Evolutionary conservation across 2,329 filamentous ascomycete genomes (phyloP), one percentile per base, ranked within the genome.

Genomic region (Colletotrichum cuscutae): DNA sequence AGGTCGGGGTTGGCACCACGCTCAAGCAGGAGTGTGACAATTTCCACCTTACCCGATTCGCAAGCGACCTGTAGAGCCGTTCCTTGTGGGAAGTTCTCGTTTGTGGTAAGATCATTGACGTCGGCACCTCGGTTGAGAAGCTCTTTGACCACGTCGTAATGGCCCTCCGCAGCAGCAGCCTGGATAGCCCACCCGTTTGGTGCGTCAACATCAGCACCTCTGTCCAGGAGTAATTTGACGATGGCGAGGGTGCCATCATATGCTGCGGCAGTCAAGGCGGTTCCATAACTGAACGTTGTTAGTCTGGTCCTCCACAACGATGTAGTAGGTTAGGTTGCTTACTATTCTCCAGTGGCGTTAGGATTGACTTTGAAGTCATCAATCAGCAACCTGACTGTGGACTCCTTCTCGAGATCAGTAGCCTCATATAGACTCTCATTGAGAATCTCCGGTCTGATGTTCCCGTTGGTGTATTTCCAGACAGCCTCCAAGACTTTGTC

Each of bases 11-110:
- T 76, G 11, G 82, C 84, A 9, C 75, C 76, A 26, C 81, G 77
- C 19, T 83, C 78, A 9, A 85, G 79, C 4, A 86, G 74, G 2
- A 84, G 74, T 1, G 76, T 73, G 13, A 84, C 83, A 11, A 85
- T 82, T 3, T 83, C 80, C 0, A 63, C 70, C 37, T 79, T 77
- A 3, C 82, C 78, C 1, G 78, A 77, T 56, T 84, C 81, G 49
- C 80, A 81, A 0, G 84, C 84, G 0, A 78, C 83, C 65, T 86
- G 84, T 0, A 86, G 75, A 0, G 84, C 83, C 5, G 82, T 85
- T 5, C 81, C 72, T 35, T 73, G 71, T 6, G 71, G 71, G 24
- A 73, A 72, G 35, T 73, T 71, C 5, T 67, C 68, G n/a, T 68
- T 73, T 13, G 69, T 53, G 5, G 71, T 63, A 30, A 57, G 8